phyloP scores from a whole-genome alignment of 257 asterid species.

The Lithospermum erythrorhizon region DNA sequence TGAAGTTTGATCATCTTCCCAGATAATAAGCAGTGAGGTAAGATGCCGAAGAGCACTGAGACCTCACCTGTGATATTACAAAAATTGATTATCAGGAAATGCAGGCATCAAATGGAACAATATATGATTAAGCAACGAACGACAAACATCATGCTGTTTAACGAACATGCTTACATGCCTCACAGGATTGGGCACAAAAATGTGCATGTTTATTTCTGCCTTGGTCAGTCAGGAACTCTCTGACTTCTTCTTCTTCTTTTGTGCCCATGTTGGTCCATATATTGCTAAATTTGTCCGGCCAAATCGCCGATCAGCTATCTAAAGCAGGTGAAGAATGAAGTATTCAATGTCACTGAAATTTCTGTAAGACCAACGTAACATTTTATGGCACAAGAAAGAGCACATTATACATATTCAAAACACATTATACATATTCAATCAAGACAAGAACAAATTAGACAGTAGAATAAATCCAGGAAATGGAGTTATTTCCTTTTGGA shows the following conservation, averaged over 20 bases:
- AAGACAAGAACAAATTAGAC: too few relatives aligned
- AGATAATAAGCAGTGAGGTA: too few relatives aligned
- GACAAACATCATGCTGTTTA: background rate
- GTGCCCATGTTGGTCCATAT: conserved; percentile 96
- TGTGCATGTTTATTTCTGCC: conserved; percentile 1
- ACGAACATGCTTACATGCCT: background rate
- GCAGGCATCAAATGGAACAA: background rate
- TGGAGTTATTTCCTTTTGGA: too few relatives aligned
- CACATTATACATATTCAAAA: too few relatives aligned
- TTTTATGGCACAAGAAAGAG: background rate
- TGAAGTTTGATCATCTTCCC: background rate
- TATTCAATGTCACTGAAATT: background rate
- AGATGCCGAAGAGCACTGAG: too few relatives aligned
- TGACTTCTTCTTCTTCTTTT: conserved; percentile 47
- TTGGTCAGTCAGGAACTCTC: conserved; percentile 8
- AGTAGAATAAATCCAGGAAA: too few relatives aligned
- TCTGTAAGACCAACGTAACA: background rate
- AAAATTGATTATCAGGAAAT: background rate
- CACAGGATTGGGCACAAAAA: background rate
- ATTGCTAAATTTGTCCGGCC: conserved; percentile 92
- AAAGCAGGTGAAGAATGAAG: conserved; percentile 12
- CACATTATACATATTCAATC: too few relatives aligned
- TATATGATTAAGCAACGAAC: background rate
- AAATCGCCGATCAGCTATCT: conserved; percentile 94
- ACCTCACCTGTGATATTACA: background rate